Evolutionary conservation across 2,329 filamentous ascomycete genomes (phyloP), one percentile per base, ranked within the genome.

Genomic region (Acephala macrosclerotiorum): DNA sequence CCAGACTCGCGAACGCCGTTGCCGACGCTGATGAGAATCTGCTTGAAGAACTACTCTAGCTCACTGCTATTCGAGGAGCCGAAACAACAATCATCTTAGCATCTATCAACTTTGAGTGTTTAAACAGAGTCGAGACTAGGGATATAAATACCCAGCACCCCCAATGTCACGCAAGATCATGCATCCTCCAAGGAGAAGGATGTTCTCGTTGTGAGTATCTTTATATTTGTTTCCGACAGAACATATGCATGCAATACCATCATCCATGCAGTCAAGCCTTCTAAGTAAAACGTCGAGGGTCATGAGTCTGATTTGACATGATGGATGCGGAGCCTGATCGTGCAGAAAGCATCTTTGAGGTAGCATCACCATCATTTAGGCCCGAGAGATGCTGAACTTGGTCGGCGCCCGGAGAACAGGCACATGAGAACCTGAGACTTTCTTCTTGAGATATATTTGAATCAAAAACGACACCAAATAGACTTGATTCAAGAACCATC

Each of bases 81-180:
- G n/a, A n/a, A n/a, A n/a, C n/a, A n/a, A n/a, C n/a, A n/a, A n/a
- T n/a, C n/a, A n/a, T n/a, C n/a, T n/a, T n/a, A n/a, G n/a, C n/a
- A n/a, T n/a, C n/a, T n/a, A n/a, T n/a, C n/a, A n/a, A n/a, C n/a
- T n/a, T n/a, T n/a, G n/a, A n/a, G n/a, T n/a, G n/a, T n/a, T n/a
- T n/a, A n/a, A n/a, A n/a, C n/a, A 18, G 18, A 8, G 18, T 18
- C n/a, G 22, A 20, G 45, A 25, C 45, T 49, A 7, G n/a, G 18
- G 38, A 40, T n/a, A 40, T 25, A 29, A 35, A 14, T 22, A 58
- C 56, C 16, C 18, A 18, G 56, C n/a, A 4, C 14, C 35, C 42
- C 56, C 56, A 22, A 38, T 42, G 33, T 58, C 56, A n/a, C 56
- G 42, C 9, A 58, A 40, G 35, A 58, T 58, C 36, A 58, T 42